These are phyloP conservation scores for Hymenoscyphus fructigenus DNA, from an alignment of 2,329 filamentous ascomycete genomes.

Conservation along the genomic window DNA sequence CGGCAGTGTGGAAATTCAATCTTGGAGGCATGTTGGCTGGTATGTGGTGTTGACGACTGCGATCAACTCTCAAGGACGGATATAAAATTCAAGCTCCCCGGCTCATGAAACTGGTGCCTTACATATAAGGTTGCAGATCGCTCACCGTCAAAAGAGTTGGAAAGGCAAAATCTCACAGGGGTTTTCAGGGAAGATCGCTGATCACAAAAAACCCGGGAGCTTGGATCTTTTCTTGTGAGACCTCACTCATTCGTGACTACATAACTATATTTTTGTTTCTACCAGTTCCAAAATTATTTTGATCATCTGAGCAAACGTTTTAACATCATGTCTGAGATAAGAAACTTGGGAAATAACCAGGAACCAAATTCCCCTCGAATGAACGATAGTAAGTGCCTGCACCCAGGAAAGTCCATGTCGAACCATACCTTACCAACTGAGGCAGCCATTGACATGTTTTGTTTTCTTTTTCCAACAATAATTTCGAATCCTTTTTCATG, in stretches of 20 bases:
- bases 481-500: background rate
- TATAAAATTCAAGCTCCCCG: slow-evolving; percentile 10
- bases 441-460: background rate
- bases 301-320: slow-evolving; percentile 17
- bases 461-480: slow-evolving; percentile 2
- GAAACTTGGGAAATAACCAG: background rate
- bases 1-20: slow-evolving; percentile 48
- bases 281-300: background rate
- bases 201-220: slow-evolving; percentile 11
- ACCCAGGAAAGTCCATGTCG: background rate
- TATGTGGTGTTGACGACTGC: slow-evolving; percentile 14
- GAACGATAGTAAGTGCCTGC: background rate
- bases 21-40: slow-evolving; percentile 52
- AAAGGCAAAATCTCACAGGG: slow-evolving; percentile 1
- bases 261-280: background rate
- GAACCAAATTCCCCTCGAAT: background rate
- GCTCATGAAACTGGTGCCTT: background rate
- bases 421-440: background rate
- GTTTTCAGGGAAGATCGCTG: slow-evolving; percentile 11
- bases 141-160: background rate
- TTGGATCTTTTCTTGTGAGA: slow-evolving; percentile 14
- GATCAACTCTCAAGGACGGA: background rate
- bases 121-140: background rate
- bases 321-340: slow-evolving; percentile 14
- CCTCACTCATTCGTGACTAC: background rate